Evolutionary conservation across 345 rosid genomes (phyloP).

Genomic region (Pugionium cornutum): DNA sequence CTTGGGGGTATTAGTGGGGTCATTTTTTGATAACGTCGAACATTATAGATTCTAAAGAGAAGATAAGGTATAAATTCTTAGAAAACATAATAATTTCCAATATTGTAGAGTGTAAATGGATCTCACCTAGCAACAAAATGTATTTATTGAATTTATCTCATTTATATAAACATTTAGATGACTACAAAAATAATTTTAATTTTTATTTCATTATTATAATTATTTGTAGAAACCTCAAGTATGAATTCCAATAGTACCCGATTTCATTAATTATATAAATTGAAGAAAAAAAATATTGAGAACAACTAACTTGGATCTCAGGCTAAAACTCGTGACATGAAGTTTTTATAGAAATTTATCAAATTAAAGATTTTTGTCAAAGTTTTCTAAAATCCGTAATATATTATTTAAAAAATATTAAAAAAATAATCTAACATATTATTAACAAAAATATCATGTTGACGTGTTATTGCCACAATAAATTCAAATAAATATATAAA

Average conservation of each 20-base stretch:
- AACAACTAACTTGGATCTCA: too few species aligned
- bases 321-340: background rate
- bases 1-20: constrained; percentile 34
- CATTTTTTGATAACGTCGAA: constrained; percentile 30
- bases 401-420: too few species aligned
- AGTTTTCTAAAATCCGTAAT: background rate
- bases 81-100: background rate
- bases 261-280: too few species aligned
- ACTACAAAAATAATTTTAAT: too few species aligned
- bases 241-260: background rate
- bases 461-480: too few species aligned
- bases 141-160: background rate
- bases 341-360: background rate
- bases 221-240: background rate
- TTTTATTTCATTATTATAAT: too few species aligned
- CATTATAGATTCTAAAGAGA: constrained; percentile 30
- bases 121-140: constrained; percentile 8
- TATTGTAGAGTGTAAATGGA: background rate
- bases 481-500: too few species aligned
- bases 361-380: constrained; percentile 2
- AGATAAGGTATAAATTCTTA: constrained; percentile 37
- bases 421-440: too few species aligned
- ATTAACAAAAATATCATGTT: too few species aligned
- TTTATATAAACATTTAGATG: background rate
- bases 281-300: too few species aligned